These are phyloP conservation scores for Ophiostoma sp. DNA, from an alignment of 2,329 filamentous ascomycete genomes.

Conservation along the genomic window DNA sequence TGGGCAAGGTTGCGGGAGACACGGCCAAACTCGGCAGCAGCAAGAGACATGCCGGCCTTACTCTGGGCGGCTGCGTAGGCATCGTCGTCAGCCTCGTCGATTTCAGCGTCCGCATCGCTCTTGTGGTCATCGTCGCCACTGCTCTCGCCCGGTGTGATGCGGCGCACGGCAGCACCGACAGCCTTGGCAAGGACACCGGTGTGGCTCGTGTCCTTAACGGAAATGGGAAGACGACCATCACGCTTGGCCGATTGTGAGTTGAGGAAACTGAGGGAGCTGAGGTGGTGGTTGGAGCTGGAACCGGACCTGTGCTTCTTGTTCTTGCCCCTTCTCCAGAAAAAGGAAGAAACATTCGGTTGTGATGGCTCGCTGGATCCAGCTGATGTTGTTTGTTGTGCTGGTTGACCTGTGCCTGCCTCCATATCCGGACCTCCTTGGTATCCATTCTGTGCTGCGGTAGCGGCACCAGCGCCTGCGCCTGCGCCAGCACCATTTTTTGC, in stretches of 20 bases:
- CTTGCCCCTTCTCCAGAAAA: conserved; percentile 18
- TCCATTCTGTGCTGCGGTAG: background rate
- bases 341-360: background rate
- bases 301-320: background rate
- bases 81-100: background rate
- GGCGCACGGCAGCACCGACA: conserved; percentile 63
- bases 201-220: conserved; percentile 68
- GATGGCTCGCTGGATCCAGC: background rate
- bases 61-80: background rate
- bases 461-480: background rate
- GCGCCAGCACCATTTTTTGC: background rate
- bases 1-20: conserved; percentile 31
- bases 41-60: conserved; percentile 15
- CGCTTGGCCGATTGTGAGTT: conserved; percentile 46
- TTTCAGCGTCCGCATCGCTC: background rate
- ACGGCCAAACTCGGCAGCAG: conserved; percentile 31
- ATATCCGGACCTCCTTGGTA: background rate
- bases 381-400: conserved; percentile 19
- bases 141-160: conserved; percentile 47
- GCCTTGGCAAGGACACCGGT: conserved; percentile 73
- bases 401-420: background rate
- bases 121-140: conserved; percentile 26
- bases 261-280: conserved; percentile 16
- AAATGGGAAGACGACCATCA: conserved; percentile 71
- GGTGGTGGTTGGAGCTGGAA: background rate